Base-by-base conservation (phyloP, 2,329 filamentous ascomycete genomes). In the Blastomyces percursus region DNA sequence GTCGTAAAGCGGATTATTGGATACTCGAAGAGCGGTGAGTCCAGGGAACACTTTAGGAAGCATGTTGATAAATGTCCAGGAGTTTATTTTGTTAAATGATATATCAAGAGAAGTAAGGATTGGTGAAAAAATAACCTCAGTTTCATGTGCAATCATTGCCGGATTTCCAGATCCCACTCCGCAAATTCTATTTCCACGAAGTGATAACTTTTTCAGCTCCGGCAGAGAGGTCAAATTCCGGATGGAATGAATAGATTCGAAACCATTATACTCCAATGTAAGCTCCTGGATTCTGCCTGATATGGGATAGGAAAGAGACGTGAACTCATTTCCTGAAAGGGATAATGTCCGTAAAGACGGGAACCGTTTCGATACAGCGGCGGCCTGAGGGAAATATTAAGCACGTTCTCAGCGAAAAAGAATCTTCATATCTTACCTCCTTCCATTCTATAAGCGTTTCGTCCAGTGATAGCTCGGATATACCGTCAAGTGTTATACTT, bases 1-100 rank as follows among this genome's bases (percentile, higher is more conserved):
- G 61, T 86, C 80, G 75, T 90, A 95, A 27, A 97, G 81, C 4
- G 93, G 92, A 68, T 97, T 97, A 71, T 91, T 87, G 5, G 90
- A 86, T 65, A 96, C 84, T 19, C 92, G 88, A 48, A 99, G 82
- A 42, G 85, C 86, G 14, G 78, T 81, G 7, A 97, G 79, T 3
- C 86, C 84, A 0, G 94, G 93, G 67, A 96, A 90, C 63, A 84
- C 77, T 14, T 73, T 69, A 1, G 83, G 77, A 1, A 99, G 81
- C 5, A 79, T 72, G 69, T 96, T 86, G 66, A 96, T 80, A 72
- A 95, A 90, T 38, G 74, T 70, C 90, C 91, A 96, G 21, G 81
- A 80, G 19, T 79, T 72, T 38, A 93, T 80, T 19, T 80, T 75
- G 74, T 93, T 93, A 73, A 86, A 86, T 0, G 89, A 91, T 21